These are phyloP conservation scores for Crassisporium funariophilum DNA, from an alignment of 768 basidiomycete species.

Conservation along the genomic window DNA sequence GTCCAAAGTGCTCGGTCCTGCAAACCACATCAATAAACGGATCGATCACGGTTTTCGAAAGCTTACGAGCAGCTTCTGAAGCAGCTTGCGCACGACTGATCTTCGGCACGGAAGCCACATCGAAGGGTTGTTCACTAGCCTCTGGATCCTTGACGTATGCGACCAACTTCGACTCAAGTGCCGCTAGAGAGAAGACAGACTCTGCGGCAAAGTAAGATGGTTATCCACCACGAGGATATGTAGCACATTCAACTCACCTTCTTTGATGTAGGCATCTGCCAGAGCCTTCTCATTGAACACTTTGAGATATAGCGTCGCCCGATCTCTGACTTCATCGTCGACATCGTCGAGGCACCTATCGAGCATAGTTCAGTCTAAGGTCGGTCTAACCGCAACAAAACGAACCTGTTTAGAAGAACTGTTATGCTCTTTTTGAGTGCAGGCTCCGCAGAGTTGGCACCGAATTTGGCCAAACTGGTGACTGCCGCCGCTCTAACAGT, in stretches of 20 bases:
- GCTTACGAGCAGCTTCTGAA: conserved; percentile 83
- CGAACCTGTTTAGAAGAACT: conserved; percentile 82
- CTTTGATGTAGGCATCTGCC: conserved; percentile 87
- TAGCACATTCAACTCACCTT: conserved; percentile 56
- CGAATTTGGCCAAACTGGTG: conserved; percentile 93
- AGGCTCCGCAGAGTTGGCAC: conserved; percentile 81
- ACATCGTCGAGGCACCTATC: conserved; percentile 93
- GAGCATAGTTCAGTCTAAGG: conserved; percentile 1
- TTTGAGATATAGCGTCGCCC: conserved; percentile 92
- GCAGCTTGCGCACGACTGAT: conserved; percentile 92
- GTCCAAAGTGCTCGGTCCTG: conserved; percentile 85
- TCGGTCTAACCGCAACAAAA: conserved; percentile 14
- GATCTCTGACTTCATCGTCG: conserved; percentile 98
- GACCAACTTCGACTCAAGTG: conserved; percentile 90
- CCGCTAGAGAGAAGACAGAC: conserved; percentile 89
- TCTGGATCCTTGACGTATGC: conserved; percentile 86
- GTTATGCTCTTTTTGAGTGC: conserved; percentile 82
- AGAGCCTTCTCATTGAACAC: conserved; percentile 78
- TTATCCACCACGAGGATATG: neutral
- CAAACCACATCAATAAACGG: conserved; percentile 7
- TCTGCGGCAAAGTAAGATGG: conserved; percentile 50
- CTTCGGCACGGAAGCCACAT: conserved; percentile 84
- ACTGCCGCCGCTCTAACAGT: conserved; percentile 98
- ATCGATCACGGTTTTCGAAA: neutral
- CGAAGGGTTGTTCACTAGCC: conserved; percentile 75